Conservation (phyloP, 2,329 filamentous ascomycete genomes). For the Hortaea werneckii region DNA sequence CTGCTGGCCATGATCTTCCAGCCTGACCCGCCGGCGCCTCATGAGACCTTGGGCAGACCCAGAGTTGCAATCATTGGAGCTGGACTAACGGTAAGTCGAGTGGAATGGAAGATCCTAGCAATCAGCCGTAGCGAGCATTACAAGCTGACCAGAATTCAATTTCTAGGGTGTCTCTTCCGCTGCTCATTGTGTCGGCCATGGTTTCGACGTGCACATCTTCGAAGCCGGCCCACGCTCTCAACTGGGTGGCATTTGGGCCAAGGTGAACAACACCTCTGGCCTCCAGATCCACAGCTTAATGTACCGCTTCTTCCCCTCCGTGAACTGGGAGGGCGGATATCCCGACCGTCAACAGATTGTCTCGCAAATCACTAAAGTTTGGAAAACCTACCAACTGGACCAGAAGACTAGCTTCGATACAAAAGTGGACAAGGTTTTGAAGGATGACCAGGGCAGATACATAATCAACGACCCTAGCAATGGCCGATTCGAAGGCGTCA, state of each 20-base stretch:
- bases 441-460: slow-evolving; percentile 60
- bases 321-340: slow-evolving; percentile 66
- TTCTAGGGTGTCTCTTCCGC: slow-evolving; percentile 57
- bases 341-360: slow-evolving; percentile 68
- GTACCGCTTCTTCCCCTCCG: slow-evolving; percentile 78
- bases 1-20: slow-evolving; percentile 55
- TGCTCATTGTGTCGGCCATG: slow-evolving; percentile 74
- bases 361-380: slow-evolving; percentile 58
- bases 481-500: slow-evolving; percentile 67
- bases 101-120: no score
- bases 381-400: slow-evolving; percentile 65
- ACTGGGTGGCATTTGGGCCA: slow-evolving; percentile 34
- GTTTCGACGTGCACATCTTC: slow-evolving; percentile 72
- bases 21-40: slow-evolving; percentile 55
- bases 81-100: slow-evolving; percentile 43
- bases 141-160: no score
- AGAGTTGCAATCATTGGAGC: slow-evolving; percentile 41
- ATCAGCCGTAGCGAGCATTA: no score
- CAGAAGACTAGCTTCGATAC: slow-evolving; percentile 62
- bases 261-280: slow-evolving; percentile 66
- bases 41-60: slow-evolving; percentile 48
- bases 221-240: slow-evolving; percentile 57
- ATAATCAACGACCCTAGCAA: slow-evolving; percentile 62
- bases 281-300: slow-evolving; percentile 78
- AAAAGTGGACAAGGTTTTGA: slow-evolving; percentile 57